These are phyloP conservation scores for Zopfochytrium polystomum DNA, from an alignment of 371 early-diverging fungal genomes.

Conservation along the genomic window DNA sequence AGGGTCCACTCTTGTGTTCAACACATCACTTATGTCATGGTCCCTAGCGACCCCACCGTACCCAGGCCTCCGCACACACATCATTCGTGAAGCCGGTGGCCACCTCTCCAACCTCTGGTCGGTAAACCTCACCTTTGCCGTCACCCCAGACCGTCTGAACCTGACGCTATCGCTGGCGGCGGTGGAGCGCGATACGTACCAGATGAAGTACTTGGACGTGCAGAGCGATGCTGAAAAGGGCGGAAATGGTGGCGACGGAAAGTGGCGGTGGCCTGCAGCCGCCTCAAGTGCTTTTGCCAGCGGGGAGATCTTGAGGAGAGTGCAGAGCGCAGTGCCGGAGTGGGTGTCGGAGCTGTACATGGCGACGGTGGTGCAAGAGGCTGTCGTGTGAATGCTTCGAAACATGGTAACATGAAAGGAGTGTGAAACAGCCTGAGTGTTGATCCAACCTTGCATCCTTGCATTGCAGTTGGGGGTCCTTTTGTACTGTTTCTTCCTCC, in stretches of 20 bases:
- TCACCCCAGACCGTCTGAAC: neutral
- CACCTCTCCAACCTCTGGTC: slow-evolving; percentile 59
- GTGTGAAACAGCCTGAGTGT: too few relatives aligned
- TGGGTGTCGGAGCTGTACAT: too few relatives aligned
- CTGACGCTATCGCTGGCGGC: slow-evolving; percentile 29
- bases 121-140: slow-evolving; percentile 23
- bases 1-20: slow-evolving; percentile 58
- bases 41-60: slow-evolving; percentile 49
- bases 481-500: too few relatives aligned
- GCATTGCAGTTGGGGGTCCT: too few relatives aligned
- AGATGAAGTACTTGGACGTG: too few relatives aligned
- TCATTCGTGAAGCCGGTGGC: slow-evolving; percentile 65
- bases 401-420: too few relatives aligned
- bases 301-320: slow-evolving; percentile 56
- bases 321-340: slow-evolving; percentile 49
- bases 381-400: too few relatives aligned
- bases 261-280: too few relatives aligned
- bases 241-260: slow-evolving; percentile 56
- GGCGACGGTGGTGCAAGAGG: too few relatives aligned
- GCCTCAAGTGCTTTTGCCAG: slow-evolving; percentile 52
- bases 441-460: too few relatives aligned
- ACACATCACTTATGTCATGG: slow-evolving; percentile 62
- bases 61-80: slow-evolving; percentile 45
- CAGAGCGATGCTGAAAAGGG: slow-evolving; percentile 51
- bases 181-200: slow-evolving; percentile 45